These are phyloP conservation scores for Liquidambar formosana DNA, from an alignment of 164 flowering plant genomes.

Conservation along the genomic window DNA sequence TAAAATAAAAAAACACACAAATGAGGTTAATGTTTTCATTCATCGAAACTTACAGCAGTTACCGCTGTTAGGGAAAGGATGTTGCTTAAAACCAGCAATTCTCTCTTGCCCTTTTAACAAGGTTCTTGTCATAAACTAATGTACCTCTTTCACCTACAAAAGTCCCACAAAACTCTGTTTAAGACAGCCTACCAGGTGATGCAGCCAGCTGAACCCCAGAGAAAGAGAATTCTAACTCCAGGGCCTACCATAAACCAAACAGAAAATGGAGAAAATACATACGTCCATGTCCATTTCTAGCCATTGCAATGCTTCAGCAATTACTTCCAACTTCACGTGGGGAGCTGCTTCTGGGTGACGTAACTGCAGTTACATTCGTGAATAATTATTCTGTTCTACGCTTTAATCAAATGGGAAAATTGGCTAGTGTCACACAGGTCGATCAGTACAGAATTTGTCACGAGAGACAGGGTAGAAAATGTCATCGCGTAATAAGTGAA, in stretches of 20 bases:
- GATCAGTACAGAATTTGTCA: too few relatives aligned
- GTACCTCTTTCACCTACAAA: constrained; percentile 91
- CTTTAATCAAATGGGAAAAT: not conserved
- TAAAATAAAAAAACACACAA: not conserved
- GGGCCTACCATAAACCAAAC: not conserved
- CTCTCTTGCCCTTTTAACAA: constrained; percentile 96
- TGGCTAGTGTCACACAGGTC: too few relatives aligned
- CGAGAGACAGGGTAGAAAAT: too few relatives aligned
- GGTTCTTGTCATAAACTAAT: constrained; percentile 86
- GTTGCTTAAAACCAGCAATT: constrained; percentile 95
- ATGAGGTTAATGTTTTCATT: not conserved
- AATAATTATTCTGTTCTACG: not conserved
- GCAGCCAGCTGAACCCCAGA: not conserved
- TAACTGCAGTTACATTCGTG: constrained; percentile 45
- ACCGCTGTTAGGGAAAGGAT: constrained; percentile 73
- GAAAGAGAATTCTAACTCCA: not conserved
- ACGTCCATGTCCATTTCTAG: constrained; percentile 96
- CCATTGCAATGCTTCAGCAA: constrained; percentile 91
- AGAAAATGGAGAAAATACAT: constrained; percentile 5
- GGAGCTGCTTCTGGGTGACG: constrained; percentile 93
- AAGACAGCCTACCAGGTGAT: not conserved
- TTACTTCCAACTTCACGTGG: constrained; percentile 87
- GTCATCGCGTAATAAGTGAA: not conserved
- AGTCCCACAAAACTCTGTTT: not conserved
- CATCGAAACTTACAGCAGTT: not conserved